A percentile compares a stretch with the other conserved stretches of the same genome.
These are phyloP conservation scores for Crithidia bombi DNA, from an alignment of 208 protist species.

Conservation along the genomic window DNA sequence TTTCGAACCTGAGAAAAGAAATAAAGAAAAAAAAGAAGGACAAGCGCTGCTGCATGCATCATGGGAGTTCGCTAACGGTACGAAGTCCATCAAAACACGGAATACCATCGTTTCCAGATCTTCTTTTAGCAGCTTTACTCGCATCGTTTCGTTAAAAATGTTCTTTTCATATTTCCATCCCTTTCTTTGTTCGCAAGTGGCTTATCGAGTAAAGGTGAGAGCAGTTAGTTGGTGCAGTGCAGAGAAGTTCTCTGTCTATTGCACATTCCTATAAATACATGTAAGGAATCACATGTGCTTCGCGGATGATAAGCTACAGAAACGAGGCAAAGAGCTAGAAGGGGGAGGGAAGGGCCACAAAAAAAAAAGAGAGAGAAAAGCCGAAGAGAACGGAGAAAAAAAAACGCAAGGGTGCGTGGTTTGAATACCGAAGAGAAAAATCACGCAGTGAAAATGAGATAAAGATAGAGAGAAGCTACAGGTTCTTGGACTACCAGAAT, in stretches of 20 bases:
- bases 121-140: no score
- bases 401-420: background rate
- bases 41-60: background rate
- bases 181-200: background rate
- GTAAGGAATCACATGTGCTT: background rate
- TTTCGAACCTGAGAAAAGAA: background rate
- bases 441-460: slow-evolving; percentile 11
- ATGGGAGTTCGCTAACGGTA: no score
- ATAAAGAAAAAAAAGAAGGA: background rate
- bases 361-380: slow-evolving; percentile 15
- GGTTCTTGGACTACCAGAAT: slow-evolving; percentile 5
- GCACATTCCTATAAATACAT: background rate
- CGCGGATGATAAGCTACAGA: slow-evolving; percentile 10
- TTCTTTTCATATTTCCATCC: no score
- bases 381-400: slow-evolving; percentile 9
- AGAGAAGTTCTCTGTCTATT: slow-evolving; percentile 1
- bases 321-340: slow-evolving; percentile 22
- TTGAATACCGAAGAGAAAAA: slow-evolving; percentile 31
- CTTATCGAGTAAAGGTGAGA: background rate
- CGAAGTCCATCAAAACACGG: no score
- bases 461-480: background rate
- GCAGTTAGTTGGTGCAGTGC: background rate
- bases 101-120: no score
- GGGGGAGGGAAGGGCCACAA: background rate
- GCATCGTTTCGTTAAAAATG: no score